Evolutionary conservation across 495 filamentous ascomycete species (phyloP), one percentile per base, ranked within the genome.

Genomic region (Podospora tetraspora): DNA sequence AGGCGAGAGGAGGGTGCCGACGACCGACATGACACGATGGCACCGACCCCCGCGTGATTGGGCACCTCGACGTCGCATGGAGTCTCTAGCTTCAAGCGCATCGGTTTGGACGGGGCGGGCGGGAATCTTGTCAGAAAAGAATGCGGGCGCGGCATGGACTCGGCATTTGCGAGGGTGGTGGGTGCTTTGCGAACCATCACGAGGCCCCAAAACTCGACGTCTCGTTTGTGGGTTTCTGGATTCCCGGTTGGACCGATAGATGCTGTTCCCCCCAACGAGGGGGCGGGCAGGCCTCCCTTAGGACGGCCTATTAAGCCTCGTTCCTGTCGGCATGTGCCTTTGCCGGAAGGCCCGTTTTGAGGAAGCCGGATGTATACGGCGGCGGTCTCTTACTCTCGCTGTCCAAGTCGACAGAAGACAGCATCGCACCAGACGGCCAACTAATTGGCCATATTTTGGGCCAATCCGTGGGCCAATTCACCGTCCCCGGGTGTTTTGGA

Each of bases 261-360:
- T 68, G 62, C 43, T 10, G 32, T 32, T 61, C 29, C 64, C 32
- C n/a, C 61, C 25, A 22, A 10, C 61, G 32, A 34, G 27, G 27
- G 27, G 27, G 27, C 27, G 27, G 29, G 27, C 27, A 13, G n/a
- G 57, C 57, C 43, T 37, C 25, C 22, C 43, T 56, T 43, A 19
- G 16, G 9, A 56, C 52, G 23, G 30, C 62, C 23, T 57, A 11
- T 30, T 52, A 52, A 52, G 43, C 43, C 32, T 59, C 25, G 63
- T 30, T 32, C 23, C 24, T 65, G 52, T 32, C 19, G 60, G 25
- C n/a, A 58, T 65, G 52, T 52, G 43, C 19, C 16, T 52, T 66
- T 61, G 71, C 71, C 70, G 74, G 74, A 69, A 71, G 63, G 57
- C 43, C 74, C 70, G 24, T 74, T 72, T 74, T 57, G 16, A 76